Evolutionary conservation across 257 asterid genomes (phyloP).

Genomic region (Solanum corneliomulleri): DNA sequence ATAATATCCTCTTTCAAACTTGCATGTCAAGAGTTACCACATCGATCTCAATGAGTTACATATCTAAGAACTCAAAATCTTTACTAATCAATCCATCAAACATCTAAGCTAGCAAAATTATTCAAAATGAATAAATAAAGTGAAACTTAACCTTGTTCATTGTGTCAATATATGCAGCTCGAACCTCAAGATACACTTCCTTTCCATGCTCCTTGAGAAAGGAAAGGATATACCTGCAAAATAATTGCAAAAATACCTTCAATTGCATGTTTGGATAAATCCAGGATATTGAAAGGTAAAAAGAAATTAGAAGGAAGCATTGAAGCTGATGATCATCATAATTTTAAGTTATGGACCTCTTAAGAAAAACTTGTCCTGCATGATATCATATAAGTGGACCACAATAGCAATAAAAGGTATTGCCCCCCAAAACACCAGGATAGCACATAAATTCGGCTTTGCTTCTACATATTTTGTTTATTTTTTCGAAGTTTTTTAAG

Average conservation of each 20-base stretch:
- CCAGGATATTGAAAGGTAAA: neutral
- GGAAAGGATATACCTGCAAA: slow-evolving; percentile 57
- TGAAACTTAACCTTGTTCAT: slow-evolving; percentile 71
- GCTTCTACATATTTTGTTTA: neutral
- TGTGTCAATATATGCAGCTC: slow-evolving; percentile 93
- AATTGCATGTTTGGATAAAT: neutral
- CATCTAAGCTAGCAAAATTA: neutral
- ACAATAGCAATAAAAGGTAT: neutral
- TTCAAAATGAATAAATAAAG: neutral
- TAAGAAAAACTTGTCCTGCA: neutral
- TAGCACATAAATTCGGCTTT: neutral
- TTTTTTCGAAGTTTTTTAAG: neutral
- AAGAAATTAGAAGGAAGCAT: neutral
- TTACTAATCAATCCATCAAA: neutral
- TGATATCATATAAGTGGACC: neutral
- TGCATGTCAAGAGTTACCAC: neutral
- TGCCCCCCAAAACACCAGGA: neutral
- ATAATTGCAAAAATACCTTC: slow-evolving; percentile 3
- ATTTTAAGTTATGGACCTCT: neutral
- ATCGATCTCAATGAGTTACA: neutral
- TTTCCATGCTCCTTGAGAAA: slow-evolving; percentile 94
- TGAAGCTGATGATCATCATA: neutral
- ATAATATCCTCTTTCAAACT: neutral
- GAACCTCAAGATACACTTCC: slow-evolving; percentile 82
- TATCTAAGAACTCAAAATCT: neutral